Conservation (phyloP, 2,329 filamentous ascomycete genomes). For the Madurella mycetomatis region DNA sequence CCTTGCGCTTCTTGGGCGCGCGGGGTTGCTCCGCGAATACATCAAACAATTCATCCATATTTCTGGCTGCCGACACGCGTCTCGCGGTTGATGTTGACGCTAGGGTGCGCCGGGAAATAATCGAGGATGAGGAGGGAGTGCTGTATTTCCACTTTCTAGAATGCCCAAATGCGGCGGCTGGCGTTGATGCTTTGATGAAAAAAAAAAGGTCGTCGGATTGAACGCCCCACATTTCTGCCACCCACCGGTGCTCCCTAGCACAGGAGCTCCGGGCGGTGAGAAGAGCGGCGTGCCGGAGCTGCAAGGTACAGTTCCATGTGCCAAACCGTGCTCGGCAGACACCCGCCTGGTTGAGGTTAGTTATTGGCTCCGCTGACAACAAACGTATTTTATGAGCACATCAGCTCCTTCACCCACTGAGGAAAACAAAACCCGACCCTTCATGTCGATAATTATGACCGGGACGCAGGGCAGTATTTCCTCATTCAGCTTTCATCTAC, state of each 20-base stretch:
- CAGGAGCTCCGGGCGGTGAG: not conserved
- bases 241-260: not conserved
- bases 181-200: not conserved
- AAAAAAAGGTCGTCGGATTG: slow-evolving; percentile 1
- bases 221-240: slow-evolving; percentile 2
- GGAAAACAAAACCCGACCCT: too few species aligned
- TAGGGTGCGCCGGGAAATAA: not conserved
- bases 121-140: not conserved
- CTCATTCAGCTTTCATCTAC: too few species aligned
- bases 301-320: too few species aligned
- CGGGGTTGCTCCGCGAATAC: slow-evolving; percentile 68
- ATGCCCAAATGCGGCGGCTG: not conserved
- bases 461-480: too few species aligned
- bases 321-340: too few species aligned
- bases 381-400: too few species aligned
- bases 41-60: slow-evolving; percentile 76
- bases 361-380: too few species aligned
- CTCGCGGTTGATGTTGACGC: slow-evolving; percentile 13
- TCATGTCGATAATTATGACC: too few species aligned
- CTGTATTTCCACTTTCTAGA: not conserved
- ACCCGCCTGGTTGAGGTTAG: too few species aligned
- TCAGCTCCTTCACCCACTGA: too few species aligned
- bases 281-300: too few species aligned
- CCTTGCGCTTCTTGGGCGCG: slow-evolving; percentile 38
- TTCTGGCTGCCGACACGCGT: slow-evolving; percentile 4